Evolutionary conservation across 2,329 filamentous ascomycete species (phyloP).

Genomic region (Aureobasidium sp.): DNA sequence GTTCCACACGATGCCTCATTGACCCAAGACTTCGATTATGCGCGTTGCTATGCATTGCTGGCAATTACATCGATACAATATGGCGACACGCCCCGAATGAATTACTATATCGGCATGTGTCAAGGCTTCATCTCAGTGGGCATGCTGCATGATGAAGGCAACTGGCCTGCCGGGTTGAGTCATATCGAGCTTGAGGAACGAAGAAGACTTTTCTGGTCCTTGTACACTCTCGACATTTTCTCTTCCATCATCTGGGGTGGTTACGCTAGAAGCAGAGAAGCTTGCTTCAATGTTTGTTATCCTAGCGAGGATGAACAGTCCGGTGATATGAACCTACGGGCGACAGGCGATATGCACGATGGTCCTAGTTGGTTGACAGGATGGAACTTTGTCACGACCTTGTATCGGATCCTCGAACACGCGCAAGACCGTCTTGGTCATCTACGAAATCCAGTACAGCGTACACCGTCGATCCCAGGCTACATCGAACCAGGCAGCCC

Average conservation of each 20-base stretch:
- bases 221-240: slow-evolving; percentile 64
- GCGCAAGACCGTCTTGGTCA: too few species aligned
- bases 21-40: slow-evolving; percentile 42
- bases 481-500: too few species aligned
- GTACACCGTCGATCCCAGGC: too few species aligned
- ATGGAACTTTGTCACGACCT: slow-evolving; percentile 65
- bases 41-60: slow-evolving; percentile 55
- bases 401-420: slow-evolving; percentile 64
- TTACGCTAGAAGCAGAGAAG: slow-evolving; percentile 51
- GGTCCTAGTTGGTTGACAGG: slow-evolving; percentile 55
- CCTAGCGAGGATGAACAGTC: slow-evolving; percentile 56
- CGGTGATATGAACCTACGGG: too few species aligned
- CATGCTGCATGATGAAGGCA: slow-evolving; percentile 58
- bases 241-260: slow-evolving; percentile 59
- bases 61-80: slow-evolving; percentile 59
- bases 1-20: slow-evolving; percentile 41
- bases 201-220: slow-evolving; percentile 61
- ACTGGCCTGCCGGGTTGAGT: slow-evolving; percentile 55
- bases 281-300: slow-evolving; percentile 53
- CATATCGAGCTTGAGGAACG: slow-evolving; percentile 55
- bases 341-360: too few species aligned
- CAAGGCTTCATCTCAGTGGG: slow-evolving; percentile 56
- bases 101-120: slow-evolving; percentile 58
- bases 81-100: slow-evolving; percentile 55
- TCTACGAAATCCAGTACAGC: too few species aligned